Evolutionary conservation across 2,329 filamentous ascomycete genomes (phyloP), one percentile per base, ranked within the genome.

Genomic region (Aureobasidium vineae): DNA sequence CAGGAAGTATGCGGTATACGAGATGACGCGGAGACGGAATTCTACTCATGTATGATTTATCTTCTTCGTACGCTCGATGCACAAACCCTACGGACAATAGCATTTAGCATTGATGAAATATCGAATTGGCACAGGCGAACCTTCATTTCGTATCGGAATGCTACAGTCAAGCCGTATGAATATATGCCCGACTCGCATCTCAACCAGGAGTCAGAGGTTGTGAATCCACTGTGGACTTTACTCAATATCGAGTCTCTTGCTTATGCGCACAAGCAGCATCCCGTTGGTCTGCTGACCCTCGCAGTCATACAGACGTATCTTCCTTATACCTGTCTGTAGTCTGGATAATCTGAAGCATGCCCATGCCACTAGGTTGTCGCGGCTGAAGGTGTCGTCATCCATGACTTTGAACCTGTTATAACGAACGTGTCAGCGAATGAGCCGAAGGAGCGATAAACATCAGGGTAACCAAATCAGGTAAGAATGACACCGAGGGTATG

Each of bases 321-420:
- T 87, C 13, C 92, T 83, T 71, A 90, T 90, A 0, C 95, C 94
- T 40, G 84, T 80, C 68, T 86, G 86, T 67, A 97, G 77, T 8
- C 92, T 85, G 77, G 97, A 92, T 26, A 98, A 84, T 45, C 92
- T 85, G 71, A 96, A 88, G 73, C 92, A 97, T 1, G 90, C 88
- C 95, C 95, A 98, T 2, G 90, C 92, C 13, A 92, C 89, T 66
- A 97, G 77, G 67, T 89, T 85, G 73, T 98, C 92, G 69, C 74
- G 74, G 36, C 85, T 84, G 4, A 88, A 87, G 70, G 93, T 85
- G 76, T 94, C 90, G 71, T 96, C 90, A 75, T 98, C 91, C 77
- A 92, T 90, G 70, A 98, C 83, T 72, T 96, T 92, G 81, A 98
- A 91, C 71, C 86, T 88, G 68, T 64, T 67, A 49, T 31, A 23